Conservation (phyloP, 2,329 filamentous ascomycete species). For the Aurifilum marmelostoma region DNA sequence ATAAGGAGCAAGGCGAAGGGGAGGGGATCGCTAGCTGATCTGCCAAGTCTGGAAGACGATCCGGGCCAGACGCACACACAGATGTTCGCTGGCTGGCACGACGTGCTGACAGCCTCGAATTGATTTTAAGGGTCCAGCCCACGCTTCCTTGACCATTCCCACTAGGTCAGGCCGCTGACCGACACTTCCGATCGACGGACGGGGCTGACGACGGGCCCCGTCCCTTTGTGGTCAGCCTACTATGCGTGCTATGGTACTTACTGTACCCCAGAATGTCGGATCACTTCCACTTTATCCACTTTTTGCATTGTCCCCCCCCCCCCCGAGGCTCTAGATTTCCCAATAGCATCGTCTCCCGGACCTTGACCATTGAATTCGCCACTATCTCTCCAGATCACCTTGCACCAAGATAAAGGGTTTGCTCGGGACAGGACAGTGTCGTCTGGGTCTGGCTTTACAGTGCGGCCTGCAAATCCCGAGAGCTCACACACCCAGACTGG, state of each 20-base stretch:
- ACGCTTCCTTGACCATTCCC: neutral
- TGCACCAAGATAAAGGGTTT: neutral
- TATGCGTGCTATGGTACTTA: too few species aligned
- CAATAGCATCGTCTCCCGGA: neutral
- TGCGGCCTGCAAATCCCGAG: neutral
- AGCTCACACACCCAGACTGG: neutral
- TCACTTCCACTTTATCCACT: slow-evolving; percentile 1
- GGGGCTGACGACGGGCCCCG: neutral
- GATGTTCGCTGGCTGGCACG: too few species aligned
- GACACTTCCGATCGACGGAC: slow-evolving; percentile 8
- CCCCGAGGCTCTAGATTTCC: neutral
- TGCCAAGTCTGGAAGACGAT: neutral
- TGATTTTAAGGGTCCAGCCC: neutral
- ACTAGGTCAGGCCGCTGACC: neutral
- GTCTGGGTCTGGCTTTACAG: neutral
- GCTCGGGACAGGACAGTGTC: neutral
- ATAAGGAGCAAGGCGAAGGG: neutral
- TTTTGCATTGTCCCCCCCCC: neutral
- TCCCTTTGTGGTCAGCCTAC: neutral
- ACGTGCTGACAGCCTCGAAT: neutral
- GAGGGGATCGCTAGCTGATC: neutral
- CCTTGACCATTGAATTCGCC: neutral
- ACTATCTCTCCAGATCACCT: neutral
- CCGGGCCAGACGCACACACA: neutral
- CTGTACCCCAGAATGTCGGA: neutral